Percentiles rank a stretch among this genome's conserved stretches.
phyloP scores from a whole-genome alignment of 2,329 filamentous ascomycete genomes.

The Phialophora tarda region DNA sequence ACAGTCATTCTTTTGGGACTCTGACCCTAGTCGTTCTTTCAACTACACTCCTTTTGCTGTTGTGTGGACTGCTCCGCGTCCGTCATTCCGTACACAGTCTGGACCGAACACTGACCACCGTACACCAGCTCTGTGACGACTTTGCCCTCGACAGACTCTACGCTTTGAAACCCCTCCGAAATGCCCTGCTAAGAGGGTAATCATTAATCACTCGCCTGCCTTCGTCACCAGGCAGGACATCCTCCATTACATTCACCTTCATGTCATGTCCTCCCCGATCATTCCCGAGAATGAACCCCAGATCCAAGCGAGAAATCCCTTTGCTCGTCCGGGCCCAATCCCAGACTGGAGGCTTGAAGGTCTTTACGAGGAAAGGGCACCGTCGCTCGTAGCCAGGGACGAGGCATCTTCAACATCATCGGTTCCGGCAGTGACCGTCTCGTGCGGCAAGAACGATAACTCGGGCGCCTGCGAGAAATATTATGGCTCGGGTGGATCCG shows the following conservation, averaged over 20 bases:
- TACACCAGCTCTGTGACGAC: neutral
- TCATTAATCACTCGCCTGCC: slow-evolving; percentile 7
- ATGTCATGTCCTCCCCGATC: slow-evolving; percentile 27
- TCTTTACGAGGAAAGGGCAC: slow-evolving; percentile 31
- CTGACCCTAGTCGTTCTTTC: slow-evolving; percentile 40
- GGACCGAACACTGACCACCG: slow-evolving; percentile 27
- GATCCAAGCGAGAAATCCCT: slow-evolving; percentile 32
- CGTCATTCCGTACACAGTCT: slow-evolving; percentile 31
- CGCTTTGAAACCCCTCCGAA: slow-evolving; percentile 5
- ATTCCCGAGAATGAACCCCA: slow-evolving; percentile 34
- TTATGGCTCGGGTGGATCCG: slow-evolving; percentile 42
- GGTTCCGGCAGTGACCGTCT: slow-evolving; percentile 17
- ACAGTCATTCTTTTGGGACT: slow-evolving; percentile 37
- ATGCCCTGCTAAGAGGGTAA: slow-evolving; percentile 23
- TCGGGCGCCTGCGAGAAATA: slow-evolving; percentile 31
- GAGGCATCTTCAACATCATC: slow-evolving; percentile 25
- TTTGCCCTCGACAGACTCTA: slow-evolving; percentile 2
- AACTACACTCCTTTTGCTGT: slow-evolving; percentile 16
- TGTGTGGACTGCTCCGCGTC: slow-evolving; percentile 30
- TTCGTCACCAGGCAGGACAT: slow-evolving; percentile 3
- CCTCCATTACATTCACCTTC: slow-evolving; percentile 5
- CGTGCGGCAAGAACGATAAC: slow-evolving; percentile 30
- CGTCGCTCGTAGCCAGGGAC: slow-evolving; percentile 29
- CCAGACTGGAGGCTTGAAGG: slow-evolving; percentile 34
- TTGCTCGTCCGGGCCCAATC: slow-evolving; percentile 36